These are phyloP conservation scores for Acanthamoeba triangularis DNA, from an alignment of 208 protist species.

Conservation along the genomic window DNA sequence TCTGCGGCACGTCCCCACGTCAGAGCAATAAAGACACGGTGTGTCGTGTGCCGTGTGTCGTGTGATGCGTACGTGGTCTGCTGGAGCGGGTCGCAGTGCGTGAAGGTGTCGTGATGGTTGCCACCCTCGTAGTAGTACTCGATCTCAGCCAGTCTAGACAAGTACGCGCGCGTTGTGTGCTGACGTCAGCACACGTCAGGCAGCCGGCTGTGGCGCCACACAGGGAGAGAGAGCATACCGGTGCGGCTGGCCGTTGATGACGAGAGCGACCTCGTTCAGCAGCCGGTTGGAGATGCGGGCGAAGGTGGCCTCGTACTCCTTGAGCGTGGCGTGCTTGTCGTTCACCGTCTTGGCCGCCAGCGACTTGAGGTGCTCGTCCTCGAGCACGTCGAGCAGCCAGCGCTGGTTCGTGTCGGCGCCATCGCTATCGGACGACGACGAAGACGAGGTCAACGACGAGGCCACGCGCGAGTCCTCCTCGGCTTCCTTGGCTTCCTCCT, in stretches of 20 bases:
- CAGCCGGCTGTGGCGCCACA: background rate
- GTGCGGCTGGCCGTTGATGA: conserved; percentile 71
- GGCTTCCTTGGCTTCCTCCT: conserved; percentile 61
- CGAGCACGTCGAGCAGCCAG: conserved; percentile 52
- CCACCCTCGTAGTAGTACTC: conserved; percentile 71
- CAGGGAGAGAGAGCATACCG: background rate
- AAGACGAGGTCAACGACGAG: background rate
- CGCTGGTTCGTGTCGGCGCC: background rate
- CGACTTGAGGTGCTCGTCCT: conserved; percentile 52
- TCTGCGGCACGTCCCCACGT: background rate
- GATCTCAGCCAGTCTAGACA: conserved; percentile 45
- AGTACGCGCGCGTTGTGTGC: background rate
- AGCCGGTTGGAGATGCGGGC: conserved; percentile 51
- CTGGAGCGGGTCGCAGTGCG: conserved; percentile 64
- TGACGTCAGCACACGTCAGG: background rate
- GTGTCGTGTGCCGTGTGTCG: background rate
- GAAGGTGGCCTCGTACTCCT: conserved; percentile 73
- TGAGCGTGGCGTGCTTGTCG: conserved; percentile 63
- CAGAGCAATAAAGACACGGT: no score
- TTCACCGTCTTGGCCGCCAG: background rate
- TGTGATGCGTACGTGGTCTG: conserved; percentile 55
- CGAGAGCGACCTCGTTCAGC: conserved; percentile 48
- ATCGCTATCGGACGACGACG: background rate
- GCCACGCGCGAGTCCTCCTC: background rate
- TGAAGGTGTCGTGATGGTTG: conserved; percentile 76